A percentile compares a stretch with the other conserved stretches of the same genome.
phyloP scores from a whole-genome alignment of 2,329 filamentous ascomycete species.

The Juglanconis oblonga region DNA sequence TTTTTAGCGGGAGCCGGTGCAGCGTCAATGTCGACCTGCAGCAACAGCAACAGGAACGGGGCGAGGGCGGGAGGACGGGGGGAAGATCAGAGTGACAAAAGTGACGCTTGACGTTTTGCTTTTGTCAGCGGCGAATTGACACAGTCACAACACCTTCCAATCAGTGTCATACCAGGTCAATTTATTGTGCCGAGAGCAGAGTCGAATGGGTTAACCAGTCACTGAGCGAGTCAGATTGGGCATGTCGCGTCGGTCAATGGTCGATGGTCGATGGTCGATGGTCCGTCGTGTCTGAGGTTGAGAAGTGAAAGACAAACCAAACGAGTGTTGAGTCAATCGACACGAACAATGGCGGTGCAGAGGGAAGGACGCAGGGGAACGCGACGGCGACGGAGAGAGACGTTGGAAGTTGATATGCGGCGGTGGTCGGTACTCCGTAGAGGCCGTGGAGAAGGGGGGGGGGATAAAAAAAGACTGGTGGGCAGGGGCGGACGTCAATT shows the following conservation, averaged over 20 bases:
- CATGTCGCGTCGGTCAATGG: not conserved
- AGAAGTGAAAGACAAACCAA: not conserved
- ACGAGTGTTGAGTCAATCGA: constrained; percentile 2
- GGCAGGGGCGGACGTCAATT: constrained; percentile 5
- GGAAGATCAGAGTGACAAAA: not conserved
- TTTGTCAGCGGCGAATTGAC: not conserved
- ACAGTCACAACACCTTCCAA: not conserved
- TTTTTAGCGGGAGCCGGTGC: not conserved
- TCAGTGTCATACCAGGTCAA: not conserved
- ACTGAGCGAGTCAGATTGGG: not conserved
- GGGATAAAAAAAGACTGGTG: constrained; percentile 5
- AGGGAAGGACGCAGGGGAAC: not conserved
- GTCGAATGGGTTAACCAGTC: not conserved
- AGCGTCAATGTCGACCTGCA: not conserved
- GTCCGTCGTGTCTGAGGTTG: not conserved
- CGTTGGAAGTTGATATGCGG: not conserved
- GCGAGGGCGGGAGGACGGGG: not conserved
- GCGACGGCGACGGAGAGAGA: not conserved
- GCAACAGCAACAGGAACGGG: not conserved
- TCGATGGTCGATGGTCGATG: not conserved
- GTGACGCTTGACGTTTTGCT: not conserved
- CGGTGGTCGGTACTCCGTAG: not conserved
- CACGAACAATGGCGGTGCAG: not conserved
- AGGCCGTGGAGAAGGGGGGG: not conserved
- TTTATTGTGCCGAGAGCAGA: not conserved